These are phyloP conservation scores for Carex pumila DNA, from an alignment of 176 grass and related monocot species.

Conservation along the genomic window DNA sequence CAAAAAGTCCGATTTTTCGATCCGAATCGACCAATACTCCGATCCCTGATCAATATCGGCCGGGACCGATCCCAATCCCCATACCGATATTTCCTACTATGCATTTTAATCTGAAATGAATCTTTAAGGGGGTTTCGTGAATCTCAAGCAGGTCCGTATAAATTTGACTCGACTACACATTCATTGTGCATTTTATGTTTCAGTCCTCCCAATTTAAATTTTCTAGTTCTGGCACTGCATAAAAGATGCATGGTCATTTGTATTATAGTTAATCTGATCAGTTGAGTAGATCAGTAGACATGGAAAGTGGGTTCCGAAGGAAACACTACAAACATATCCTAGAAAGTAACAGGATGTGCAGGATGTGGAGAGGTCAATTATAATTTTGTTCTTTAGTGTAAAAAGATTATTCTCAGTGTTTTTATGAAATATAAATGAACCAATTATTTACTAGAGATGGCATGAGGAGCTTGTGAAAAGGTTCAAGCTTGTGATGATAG, in stretches of 20 bases:
- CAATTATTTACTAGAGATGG: slow-evolving; percentile 13
- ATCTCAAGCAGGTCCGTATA: too few relatives aligned
- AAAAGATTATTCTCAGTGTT: slow-evolving; percentile 6
- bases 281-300: background rate
- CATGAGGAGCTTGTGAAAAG: background rate
- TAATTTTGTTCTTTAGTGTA: background rate
- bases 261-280: background rate
- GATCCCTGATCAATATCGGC: too few relatives aligned
- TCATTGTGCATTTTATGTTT: too few relatives aligned
- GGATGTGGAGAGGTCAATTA: background rate
- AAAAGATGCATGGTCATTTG: background rate
- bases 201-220: too few relatives aligned
- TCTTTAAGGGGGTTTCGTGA: too few relatives aligned
- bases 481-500: slow-evolving; percentile 35
- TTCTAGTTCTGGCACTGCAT: too few relatives aligned
- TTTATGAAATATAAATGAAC: background rate
- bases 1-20: too few relatives aligned
- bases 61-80: too few relatives aligned
- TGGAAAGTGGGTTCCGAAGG: background rate
- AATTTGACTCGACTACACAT: too few relatives aligned
- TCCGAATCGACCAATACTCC: too few relatives aligned
- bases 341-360: background rate
- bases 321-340: background rate
- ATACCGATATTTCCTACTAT: too few relatives aligned
- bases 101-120: too few relatives aligned